phyloP scores from a whole-genome alignment of 2,329 filamentous ascomycete species.

The Colletotrichum sp. region DNA sequence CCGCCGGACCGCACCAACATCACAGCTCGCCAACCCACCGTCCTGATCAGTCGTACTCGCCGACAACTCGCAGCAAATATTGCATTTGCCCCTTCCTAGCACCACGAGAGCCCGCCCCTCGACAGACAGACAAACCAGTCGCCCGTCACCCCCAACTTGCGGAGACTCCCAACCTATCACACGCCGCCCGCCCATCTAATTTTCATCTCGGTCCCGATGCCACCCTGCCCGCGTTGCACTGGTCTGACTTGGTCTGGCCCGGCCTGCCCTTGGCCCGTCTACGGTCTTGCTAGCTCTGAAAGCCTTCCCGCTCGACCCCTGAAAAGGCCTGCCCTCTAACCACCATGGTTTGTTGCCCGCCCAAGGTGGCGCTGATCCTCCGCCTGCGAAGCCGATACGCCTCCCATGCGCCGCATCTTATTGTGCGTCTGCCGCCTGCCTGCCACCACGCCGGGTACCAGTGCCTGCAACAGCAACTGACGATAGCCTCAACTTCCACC shows the following conservation, averaged over 20 bases:
- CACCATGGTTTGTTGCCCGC: constrained; percentile 7
- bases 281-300: neutral
- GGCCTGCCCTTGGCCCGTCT: neutral
- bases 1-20: neutral
- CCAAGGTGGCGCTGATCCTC: constrained; percentile 17
- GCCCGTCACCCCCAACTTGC: neutral
- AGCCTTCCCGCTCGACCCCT: constrained; percentile 22
- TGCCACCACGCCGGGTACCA: neutral
- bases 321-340: constrained; percentile 3
- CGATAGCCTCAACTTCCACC: neutral
- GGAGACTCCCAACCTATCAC: constrained; percentile 4
- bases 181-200: neutral
- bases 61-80: constrained; percentile 21
- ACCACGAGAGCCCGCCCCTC: neutral
- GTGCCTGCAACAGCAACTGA: neutral
- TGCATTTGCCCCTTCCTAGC: constrained; percentile 4
- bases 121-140: neutral
- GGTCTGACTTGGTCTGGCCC: neutral
- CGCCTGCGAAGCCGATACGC: constrained; percentile 17
- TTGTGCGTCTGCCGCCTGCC: constrained; percentile 14
- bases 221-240: neutral
- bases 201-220: neutral
- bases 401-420: constrained; percentile 24
- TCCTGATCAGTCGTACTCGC: constrained; percentile 16
- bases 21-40: neutral